Percentiles rank a stretch among this genome's conserved stretches.
Conservation (phyloP, 208 protist species). For the Angomonas deanei region DNA sequence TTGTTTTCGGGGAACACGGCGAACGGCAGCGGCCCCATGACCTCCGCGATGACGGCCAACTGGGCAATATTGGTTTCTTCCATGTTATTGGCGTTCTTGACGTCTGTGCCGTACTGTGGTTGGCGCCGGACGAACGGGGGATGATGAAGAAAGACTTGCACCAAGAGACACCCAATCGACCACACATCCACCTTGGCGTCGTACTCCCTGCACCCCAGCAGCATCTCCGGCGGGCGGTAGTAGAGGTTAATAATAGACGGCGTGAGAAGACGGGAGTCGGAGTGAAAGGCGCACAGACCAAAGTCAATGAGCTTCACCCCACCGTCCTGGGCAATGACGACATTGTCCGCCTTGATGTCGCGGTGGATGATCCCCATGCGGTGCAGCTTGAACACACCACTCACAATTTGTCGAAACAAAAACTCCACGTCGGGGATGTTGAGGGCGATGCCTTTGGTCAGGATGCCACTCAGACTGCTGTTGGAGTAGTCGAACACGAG, state of each 20-base stretch:
- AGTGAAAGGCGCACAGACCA: conserved; percentile 70
- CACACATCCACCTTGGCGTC: conserved; percentile 91
- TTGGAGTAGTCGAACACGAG: conserved; percentile 75
- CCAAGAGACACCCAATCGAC: conserved; percentile 92
- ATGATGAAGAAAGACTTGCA: conserved; percentile 91
- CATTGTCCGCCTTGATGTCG: conserved; percentile 90
- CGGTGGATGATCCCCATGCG: conserved; percentile 88
- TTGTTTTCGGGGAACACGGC: conserved; percentile 33
- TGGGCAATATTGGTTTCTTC: conserved; percentile 68
- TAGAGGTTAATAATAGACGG: conserved; percentile 93
- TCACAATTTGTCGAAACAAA: conserved; percentile 66
- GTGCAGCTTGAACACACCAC: conserved; percentile 59
- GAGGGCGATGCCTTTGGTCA: conserved; percentile 56
- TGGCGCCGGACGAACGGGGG: conserved; percentile 71
- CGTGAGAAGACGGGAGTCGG: conserved; percentile 45
- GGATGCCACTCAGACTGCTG: conserved; percentile 64
- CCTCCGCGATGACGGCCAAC: conserved; percentile 58
- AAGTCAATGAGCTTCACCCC: conserved; percentile 80
- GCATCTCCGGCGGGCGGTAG: conserved; percentile 95
- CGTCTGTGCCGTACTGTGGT: conserved; percentile 3
- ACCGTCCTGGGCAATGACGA: conserved; percentile 56
- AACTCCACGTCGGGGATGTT: conserved; percentile 54
- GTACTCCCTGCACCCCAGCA: conserved; percentile 85
- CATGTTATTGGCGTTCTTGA: conserved; percentile 18
- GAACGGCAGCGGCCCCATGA: conserved; percentile 55